Evolutionary conservation across 1,284 basidiomycete species (phyloP), one percentile per base, ranked within the genome.

Genomic region (Caloboletus inedulis): DNA sequence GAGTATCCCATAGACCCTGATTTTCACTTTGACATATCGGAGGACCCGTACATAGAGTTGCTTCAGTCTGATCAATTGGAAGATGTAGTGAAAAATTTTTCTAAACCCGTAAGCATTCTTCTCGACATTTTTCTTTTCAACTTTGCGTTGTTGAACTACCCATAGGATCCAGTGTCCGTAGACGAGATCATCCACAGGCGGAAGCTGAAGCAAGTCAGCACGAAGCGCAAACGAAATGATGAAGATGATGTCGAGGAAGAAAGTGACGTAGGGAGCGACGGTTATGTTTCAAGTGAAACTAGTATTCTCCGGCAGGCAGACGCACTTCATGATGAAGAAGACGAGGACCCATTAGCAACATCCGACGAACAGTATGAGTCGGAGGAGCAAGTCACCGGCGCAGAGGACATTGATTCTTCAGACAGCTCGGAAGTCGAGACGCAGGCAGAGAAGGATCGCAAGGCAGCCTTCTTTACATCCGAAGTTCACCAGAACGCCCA

Each of bases 111-210:
- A 65, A 60, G 85, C 29, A n/a, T 43, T 30, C 18, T 44, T 42
- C 31, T n/a, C 18, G 6, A 12, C 23, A 9, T 8, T 27, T 18
- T 14, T 33, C 34, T 40, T 47, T 44, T 53, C 40, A 51, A 44
- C 29, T 53, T 45, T 51, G 51, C 45, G 49, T 55, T 18, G 37
- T 54, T 55, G 41, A 56, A 56, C 51, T 36, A 40, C 27, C 19
- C 49, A n/a, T 56, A 91, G 87, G 77, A 82, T 64, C 85, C 88
- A 14, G 82, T 97, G 44, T 92, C 89, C 41, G 87, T 98, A 10
- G 91, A 97, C 71, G 92, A 97, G 65, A 97, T 96, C 59, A 94
- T 95, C 62, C 85, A 84, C 43, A 77, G 86, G 52, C 77, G 87
- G 51, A 81, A 75, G 50, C 74, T 78, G 51, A 64, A 73, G 61